Percentiles rank a stretch among this genome's conserved stretches.
phyloP scores from a whole-genome alignment of 2,329 filamentous ascomycete genomes.

The Colletotrichum sp. region DNA sequence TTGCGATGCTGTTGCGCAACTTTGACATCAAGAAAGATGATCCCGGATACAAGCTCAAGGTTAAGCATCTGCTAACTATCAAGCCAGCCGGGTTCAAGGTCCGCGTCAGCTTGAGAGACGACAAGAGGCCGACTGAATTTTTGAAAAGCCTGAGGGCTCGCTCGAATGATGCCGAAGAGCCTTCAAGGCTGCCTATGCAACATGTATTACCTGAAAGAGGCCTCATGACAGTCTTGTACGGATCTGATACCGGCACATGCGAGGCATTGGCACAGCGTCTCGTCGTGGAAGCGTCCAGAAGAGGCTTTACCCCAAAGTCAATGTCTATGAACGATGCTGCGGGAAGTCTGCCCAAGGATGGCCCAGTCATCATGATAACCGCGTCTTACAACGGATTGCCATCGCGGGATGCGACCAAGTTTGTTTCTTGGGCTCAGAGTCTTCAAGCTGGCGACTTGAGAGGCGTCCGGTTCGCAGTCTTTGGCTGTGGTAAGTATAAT shows the following conservation, averaged over 20 bases:
- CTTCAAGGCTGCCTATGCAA: not conserved
- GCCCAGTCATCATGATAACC: constrained; percentile 66
- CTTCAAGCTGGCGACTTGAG: constrained; percentile 47
- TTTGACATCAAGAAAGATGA: constrained; percentile 70
- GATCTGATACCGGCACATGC: constrained; percentile 72
- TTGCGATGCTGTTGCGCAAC: constrained; percentile 65
- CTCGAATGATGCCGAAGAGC: not conserved
- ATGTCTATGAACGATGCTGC: constrained; percentile 61
- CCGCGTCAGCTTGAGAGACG: constrained; percentile 47
- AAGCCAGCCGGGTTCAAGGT: constrained; percentile 52
- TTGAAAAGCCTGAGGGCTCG: not conserved
- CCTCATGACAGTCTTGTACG: constrained; percentile 65
- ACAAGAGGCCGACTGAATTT: not conserved
- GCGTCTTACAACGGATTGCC: constrained; percentile 74
- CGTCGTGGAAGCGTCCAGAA: constrained; percentile 55
- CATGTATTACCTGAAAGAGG: constrained; percentile 16
- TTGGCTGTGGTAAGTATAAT: constrained; percentile 56
- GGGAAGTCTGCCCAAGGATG: constrained; percentile 57
- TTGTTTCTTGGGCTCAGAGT: constrained; percentile 65
- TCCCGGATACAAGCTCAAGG: constrained; percentile 54
- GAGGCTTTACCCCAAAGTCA: constrained; percentile 57
- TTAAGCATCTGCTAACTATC: constrained; percentile 60
- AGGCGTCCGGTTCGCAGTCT: constrained; percentile 65
- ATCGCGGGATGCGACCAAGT: constrained; percentile 69
- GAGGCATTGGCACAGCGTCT: constrained; percentile 67